These are phyloP conservation scores for Colletotrichum spaethianum DNA, from an alignment of 2,329 filamentous ascomycete species.

Conservation along the genomic window DNA sequence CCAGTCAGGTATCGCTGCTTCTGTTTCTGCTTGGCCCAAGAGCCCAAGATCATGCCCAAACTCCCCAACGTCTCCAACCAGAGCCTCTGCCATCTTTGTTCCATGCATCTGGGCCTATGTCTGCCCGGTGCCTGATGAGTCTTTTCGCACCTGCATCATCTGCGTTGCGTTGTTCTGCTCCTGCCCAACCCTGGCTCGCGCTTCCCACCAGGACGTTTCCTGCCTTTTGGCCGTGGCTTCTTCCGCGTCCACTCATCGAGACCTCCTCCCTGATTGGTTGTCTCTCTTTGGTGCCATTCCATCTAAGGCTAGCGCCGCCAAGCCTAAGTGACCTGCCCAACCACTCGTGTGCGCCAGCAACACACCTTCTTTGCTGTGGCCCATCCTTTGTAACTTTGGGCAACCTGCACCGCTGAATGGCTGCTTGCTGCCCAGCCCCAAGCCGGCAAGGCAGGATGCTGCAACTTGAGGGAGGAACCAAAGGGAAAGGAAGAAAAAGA, in stretches of 20 bases:
- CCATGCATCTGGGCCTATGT: constrained; percentile 19
- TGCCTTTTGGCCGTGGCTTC: constrained; percentile 21
- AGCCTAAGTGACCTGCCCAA: constrained; percentile 26
- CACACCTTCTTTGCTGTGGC: constrained; percentile 34
- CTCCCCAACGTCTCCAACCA: constrained; percentile 15
- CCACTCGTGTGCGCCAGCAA: constrained; percentile 33
- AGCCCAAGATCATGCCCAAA: constrained; percentile 23
- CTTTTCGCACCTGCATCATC: constrained; percentile 15
- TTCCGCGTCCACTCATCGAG: constrained; percentile 28
- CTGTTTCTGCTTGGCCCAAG: constrained; percentile 15
- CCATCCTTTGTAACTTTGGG: constrained; percentile 29
- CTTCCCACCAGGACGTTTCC: constrained; percentile 6
- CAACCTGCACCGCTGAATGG: constrained; percentile 29
- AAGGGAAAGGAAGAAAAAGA: background rate
- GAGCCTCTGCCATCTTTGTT: constrained; percentile 15
- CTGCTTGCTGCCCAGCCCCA: constrained; percentile 40
- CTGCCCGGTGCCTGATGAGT: constrained; percentile 18
- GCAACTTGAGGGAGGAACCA: background rate
- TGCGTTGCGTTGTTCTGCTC: background rate
- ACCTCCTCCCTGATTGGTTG: constrained; percentile 11
- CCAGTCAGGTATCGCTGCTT: constrained; percentile 32
- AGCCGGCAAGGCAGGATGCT: constrained; percentile 25
- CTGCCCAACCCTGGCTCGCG: constrained; percentile 9
- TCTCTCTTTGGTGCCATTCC: background rate
- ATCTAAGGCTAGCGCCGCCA: constrained; percentile 4